Percentiles rank a stretch among this genome's conserved stretches.
These are phyloP conservation scores for Aspergillus quadrilineatus DNA, from an alignment of 2,329 filamentous ascomycete genomes.

Conservation along the genomic window DNA sequence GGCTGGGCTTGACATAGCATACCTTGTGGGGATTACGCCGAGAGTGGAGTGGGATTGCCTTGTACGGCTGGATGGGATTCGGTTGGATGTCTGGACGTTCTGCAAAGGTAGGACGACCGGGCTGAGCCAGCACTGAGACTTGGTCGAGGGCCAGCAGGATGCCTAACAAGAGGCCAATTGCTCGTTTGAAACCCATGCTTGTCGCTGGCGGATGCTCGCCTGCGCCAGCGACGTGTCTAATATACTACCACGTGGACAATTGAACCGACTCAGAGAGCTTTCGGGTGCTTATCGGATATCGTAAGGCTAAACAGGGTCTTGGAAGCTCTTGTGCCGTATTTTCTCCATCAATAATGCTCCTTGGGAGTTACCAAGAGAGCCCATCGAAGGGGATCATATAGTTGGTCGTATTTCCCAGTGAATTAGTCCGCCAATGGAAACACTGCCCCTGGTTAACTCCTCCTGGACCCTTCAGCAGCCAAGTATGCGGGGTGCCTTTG, in stretches of 20 bases:
- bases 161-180: not conserved
- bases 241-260: not conserved
- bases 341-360: not conserved
- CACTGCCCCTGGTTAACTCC: not conserved
- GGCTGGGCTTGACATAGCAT: not conserved
- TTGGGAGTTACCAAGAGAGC: not conserved
- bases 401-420: not conserved
- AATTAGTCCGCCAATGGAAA: not conserved
- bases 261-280: too few species aligned
- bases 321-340: not conserved
- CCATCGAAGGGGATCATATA: not conserved
- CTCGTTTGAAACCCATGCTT: not conserved
- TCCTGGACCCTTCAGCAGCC: not conserved
- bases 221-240: not conserved
- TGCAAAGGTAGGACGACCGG: not conserved
- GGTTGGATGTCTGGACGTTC: not conserved
- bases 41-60: not conserved
- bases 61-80: not conserved
- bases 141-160: not conserved
- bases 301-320: constrained; percentile 1
- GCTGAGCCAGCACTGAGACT: not conserved
- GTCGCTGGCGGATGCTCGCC: not conserved
- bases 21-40: not conserved
- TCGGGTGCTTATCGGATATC: not conserved
- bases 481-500: not conserved